Conservation (phyloP, 2,329 filamentous ascomycete genomes). For the Fusarium agapanthi region DNA sequence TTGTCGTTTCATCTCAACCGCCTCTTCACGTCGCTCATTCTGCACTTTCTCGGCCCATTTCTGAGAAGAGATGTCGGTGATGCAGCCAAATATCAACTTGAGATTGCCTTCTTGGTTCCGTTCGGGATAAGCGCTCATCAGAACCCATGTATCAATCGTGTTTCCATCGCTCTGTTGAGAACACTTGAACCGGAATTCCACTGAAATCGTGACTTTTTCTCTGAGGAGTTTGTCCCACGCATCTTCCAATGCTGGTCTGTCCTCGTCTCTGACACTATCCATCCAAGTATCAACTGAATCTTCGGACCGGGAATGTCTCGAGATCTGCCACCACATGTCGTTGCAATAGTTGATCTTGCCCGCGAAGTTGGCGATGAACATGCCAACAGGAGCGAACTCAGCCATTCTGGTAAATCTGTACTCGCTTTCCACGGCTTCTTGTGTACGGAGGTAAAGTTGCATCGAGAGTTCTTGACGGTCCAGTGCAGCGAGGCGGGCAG, state of each 20-base stretch:
- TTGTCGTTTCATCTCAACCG: conserved; percentile 79
- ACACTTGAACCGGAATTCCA: conserved; percentile 80
- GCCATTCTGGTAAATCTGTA: conserved; percentile 86
- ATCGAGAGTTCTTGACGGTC: conserved; percentile 81
- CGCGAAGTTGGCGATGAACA: conserved; percentile 80
- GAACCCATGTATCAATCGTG: conserved; percentile 75
- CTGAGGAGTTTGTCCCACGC: conserved; percentile 71
- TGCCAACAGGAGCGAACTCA: conserved; percentile 82
- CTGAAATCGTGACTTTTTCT: conserved; percentile 70
- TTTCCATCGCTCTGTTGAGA: conserved; percentile 69
- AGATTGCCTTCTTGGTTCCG: conserved; percentile 69
- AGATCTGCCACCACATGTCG: conserved; percentile 79
- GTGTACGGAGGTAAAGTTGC: conserved; percentile 72
- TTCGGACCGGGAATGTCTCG: conserved; percentile 68
- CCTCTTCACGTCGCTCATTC: conserved; percentile 79
- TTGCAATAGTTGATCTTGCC: conserved; percentile 83
- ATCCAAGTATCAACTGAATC: conserved; percentile 74
- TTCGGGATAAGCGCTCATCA: conserved; percentile 81
- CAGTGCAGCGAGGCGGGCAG: conserved; percentile 76
- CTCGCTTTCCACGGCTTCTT: conserved; percentile 73
- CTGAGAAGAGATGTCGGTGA: conserved; percentile 86
- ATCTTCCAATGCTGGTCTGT: conserved; percentile 64
- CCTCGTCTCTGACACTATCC: conserved; percentile 74
- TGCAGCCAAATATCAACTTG: conserved; percentile 80
- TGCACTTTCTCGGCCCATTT: conserved; percentile 87